Percentiles rank a stretch among this genome's conserved stretches.
These are phyloP conservation scores for Filobasidium floriforme DNA, from an alignment of 768 basidiomycete species.

Conservation along the genomic window DNA sequence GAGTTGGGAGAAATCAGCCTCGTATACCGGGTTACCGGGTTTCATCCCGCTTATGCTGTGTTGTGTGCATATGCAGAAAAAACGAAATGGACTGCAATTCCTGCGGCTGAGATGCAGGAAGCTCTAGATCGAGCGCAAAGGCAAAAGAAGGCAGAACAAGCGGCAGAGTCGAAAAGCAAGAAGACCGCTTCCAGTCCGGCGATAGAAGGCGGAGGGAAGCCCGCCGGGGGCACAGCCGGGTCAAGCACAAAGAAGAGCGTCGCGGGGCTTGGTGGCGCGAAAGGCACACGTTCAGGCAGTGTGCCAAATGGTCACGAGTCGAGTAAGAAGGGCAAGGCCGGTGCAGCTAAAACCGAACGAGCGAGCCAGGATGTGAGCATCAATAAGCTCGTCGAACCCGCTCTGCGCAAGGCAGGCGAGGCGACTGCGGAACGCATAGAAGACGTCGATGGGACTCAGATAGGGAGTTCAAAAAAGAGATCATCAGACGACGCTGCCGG, in stretches of 20 bases:
- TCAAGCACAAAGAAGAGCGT: slow-evolving; percentile 8
- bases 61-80: slow-evolving; percentile 46
- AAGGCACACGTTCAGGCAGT: neutral
- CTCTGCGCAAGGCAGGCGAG: neutral
- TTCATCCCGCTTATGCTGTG: neutral
- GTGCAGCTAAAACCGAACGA: neutral
- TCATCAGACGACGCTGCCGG: too few species aligned
- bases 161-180: slow-evolving; percentile 10
- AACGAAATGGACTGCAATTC: slow-evolving; percentile 59
- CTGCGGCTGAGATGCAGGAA: slow-evolving; percentile 54
- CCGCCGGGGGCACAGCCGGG: neutral
- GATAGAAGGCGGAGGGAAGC: neutral
- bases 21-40: neutral
- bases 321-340: slow-evolving; percentile 12
- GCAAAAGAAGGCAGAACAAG: slow-evolving; percentile 12
- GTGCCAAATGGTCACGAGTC: neutral
- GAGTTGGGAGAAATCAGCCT: neutral
- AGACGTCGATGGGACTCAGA: neutral
- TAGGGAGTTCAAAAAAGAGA: too few species aligned
- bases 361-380: neutral
- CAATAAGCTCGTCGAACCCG: neutral
- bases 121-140: slow-evolving; percentile 48
- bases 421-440: neutral
- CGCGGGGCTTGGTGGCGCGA: neutral
- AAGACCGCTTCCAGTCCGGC: slow-evolving; percentile 12